Evolutionary conservation across 2,329 filamentous ascomycete species (phyloP), one percentile per base, ranked within the genome.

Genomic region (Scytalidium lignicola): DNA sequence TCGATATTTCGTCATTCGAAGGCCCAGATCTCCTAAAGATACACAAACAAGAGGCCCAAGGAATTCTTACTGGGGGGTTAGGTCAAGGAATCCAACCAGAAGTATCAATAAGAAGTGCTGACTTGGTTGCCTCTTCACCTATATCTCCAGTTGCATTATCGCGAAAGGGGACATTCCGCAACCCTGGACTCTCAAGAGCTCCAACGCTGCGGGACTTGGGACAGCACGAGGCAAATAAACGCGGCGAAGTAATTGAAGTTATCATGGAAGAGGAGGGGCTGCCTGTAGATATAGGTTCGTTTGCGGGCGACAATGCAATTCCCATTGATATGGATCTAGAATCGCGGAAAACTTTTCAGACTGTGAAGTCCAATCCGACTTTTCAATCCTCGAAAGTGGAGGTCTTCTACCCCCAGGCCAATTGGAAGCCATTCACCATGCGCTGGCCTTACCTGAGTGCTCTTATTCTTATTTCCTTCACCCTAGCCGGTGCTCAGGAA

Each of bases 401-500:
- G 48, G 65, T 81, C 1, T 82, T 82, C 55, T 83, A 80, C 53
- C 80, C 81, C 1, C 76, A 80, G 50, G 78, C 80, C 2, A 78
- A 86, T 62, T 86, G 82, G 83, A 83, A 81, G 60, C 83, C 82
- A 0, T 76, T 83, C 52, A 75, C 77, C 0, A 85, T 86, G 80
- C 71, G 78, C 23, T 79, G 76, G 72, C 79, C 79, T 0, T 86
- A 83, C 56, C 70, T 86, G 2, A 58, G 67, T 1, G 61, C 70
- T 29, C 67, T 86, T 17, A 71, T 84, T 20, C 10, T 78, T 1
- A 51, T 84, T 9, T 83, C 82, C 0, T 50, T 79, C 5, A 65
- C 62, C 0, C 66, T 86, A 21, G 79, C 73, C 7, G 70, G 69
- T 19, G 66, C 66, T 32, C 74, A 80, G 55, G 82, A 86, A 62